These are phyloP conservation scores for Solanum chiquidenum DNA, from an alignment of 257 asterid genomes.

Conservation along the genomic window DNA sequence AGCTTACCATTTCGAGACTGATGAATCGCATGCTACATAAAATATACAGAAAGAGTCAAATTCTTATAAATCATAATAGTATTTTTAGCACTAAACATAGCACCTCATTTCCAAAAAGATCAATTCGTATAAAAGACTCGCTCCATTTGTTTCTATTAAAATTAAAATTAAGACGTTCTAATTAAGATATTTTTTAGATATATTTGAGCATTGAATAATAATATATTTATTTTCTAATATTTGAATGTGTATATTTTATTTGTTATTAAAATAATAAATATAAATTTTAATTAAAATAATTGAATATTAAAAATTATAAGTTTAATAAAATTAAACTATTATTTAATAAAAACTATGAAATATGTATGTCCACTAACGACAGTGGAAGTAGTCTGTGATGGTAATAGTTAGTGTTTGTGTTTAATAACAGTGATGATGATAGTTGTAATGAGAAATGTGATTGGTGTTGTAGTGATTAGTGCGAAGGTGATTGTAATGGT, in stretches of 20 bases:
- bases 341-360: no score
- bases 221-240: no score
- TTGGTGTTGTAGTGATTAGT: no score
- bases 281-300: no score
- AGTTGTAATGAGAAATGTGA: rapidly evolving
- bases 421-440: no score
- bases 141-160: not conserved
- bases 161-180: not conserved
- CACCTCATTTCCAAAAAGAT: not conserved
- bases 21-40: not conserved
- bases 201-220: no score
- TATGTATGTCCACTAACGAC: not conserved
- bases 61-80: no score
- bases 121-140: not conserved
- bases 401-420: not conserved
- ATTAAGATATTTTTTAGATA: not conserved
- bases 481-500: rapidly evolving
- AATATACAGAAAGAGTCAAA: no score
- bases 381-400: no score
- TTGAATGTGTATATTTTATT: not conserved
- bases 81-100: not conserved
- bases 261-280: no score
- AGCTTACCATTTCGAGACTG: not conserved
- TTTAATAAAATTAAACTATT: no score
- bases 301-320: no score